Evolutionary conservation across 2,329 filamentous ascomycete genomes (phyloP), one percentile per base, ranked within the genome.

Genomic region (Pezicula neosporulosa): DNA sequence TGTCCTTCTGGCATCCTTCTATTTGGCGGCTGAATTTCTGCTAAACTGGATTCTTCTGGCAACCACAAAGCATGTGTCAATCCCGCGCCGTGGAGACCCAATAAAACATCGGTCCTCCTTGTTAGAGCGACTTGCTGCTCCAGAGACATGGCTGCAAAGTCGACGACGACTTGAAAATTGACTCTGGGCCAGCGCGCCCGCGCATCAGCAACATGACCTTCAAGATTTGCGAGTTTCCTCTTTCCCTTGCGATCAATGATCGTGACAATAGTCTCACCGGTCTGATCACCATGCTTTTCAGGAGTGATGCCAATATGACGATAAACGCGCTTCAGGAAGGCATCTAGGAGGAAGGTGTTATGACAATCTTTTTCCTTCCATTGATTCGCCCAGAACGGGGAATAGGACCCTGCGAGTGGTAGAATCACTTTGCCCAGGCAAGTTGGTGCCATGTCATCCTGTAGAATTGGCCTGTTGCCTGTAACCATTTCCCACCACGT

Each of bases 381-480:
- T 27, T 55, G 50, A n/a, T 53, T 48, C 15, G 53, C 50, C 63
- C 64, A 65, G 48, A 64, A 65, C 5, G 64, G 64, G 36, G 58
- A 60, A 35, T 48, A 56, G 2, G 57, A 63, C 6, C 60, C 62
- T 0, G 58, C 54, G 13, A 65, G 50, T 6, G 63, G 60, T 39
- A 64, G 48, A 24, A 66, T 58, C 33, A 63, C 57, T 19, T 56
- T 60, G 16, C 55, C 56, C 21, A 60, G 59, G 48, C 62, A 64
- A 12, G 48, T 49, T n/a, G 49, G 49, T 8, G 53, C 33, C 36
- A 63, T 50, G 10, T 58, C 55, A n/a, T 46, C 54, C 24, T 55
- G 53, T 18, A 56, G 50, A 18, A 61, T 45, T 8, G 61, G 60
- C 5, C 52, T 47, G 3, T 55, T 55, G 27, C 61, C 60, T 3